A percentile compares a stretch with the other conserved stretches of the same genome.
Conservation (phyloP, 2,329 filamentous ascomycete species). For the Zasmidium citrigriseum region DNA sequence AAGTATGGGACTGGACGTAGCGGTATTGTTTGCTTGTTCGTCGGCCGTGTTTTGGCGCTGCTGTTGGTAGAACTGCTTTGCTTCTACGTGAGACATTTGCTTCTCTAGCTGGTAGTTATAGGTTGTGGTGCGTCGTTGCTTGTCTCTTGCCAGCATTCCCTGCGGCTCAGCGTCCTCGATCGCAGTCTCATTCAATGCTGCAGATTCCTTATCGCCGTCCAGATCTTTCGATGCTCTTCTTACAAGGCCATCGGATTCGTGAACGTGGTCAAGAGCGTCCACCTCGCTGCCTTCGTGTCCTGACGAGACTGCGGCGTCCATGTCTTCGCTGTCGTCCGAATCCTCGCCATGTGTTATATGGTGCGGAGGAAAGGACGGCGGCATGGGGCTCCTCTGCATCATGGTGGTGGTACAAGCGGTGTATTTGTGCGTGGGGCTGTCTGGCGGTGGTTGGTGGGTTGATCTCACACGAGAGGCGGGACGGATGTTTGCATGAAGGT, state of each 20-base stretch:
- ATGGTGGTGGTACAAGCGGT: slow-evolving; percentile 18
- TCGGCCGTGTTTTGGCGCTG: slow-evolving; percentile 67
- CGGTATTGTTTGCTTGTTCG: slow-evolving; percentile 31
- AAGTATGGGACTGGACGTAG: slow-evolving; percentile 38
- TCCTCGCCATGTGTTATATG: slow-evolving; percentile 25
- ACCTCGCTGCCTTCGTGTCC: slow-evolving; percentile 20
- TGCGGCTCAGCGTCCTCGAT: slow-evolving; percentile 28
- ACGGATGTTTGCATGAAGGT: neutral
- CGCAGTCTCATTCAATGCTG: slow-evolving; percentile 13
- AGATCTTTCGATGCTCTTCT: slow-evolving; percentile 29
- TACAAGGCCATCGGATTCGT: slow-evolving; percentile 30
- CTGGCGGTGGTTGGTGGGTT: neutral
- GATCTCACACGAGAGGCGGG: neutral
- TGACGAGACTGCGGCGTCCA: slow-evolving; percentile 22
- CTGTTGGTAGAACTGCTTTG: slow-evolving; percentile 93
- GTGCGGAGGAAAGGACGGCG: slow-evolving; percentile 27
- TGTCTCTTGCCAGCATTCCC: slow-evolving; percentile 50
- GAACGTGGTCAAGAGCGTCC: slow-evolving; percentile 17
- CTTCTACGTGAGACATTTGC: slow-evolving; percentile 89
- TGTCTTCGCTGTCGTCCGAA: slow-evolving; percentile 27
- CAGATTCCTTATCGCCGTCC: slow-evolving; percentile 16
- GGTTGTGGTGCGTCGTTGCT: slow-evolving; percentile 73
- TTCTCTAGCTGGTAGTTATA: slow-evolving; percentile 94
- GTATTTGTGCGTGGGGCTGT: neutral
- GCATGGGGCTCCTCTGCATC: slow-evolving; percentile 34